Evolutionary conservation across 1,284 basidiomycete genomes (phyloP).

Genomic region (Trametes pubescens): DNA sequence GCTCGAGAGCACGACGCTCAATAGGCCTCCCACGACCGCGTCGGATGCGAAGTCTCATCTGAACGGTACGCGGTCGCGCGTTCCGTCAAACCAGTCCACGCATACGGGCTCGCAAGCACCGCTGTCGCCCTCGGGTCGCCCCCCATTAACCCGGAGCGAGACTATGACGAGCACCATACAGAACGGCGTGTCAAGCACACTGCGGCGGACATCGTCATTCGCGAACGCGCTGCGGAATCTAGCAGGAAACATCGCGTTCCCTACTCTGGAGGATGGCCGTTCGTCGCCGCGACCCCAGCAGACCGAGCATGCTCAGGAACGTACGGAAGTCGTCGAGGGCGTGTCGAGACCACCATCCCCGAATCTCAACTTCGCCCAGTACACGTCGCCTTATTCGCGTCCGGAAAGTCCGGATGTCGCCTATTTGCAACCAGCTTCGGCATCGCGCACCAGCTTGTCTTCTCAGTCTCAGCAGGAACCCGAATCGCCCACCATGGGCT

Average conservation of each 20-base stretch:
- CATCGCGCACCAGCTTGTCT: slow-evolving; percentile 38
- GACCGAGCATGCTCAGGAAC: slow-evolving; percentile 23
- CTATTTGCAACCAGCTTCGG: slow-evolving; percentile 37
- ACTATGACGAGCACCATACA: slow-evolving; percentile 68
- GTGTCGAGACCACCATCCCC: slow-evolving; percentile 78
- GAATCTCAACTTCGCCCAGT: slow-evolving; percentile 77
- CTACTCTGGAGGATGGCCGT: slow-evolving; percentile 62
- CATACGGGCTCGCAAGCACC: slow-evolving; percentile 48
- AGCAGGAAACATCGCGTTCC: slow-evolving; percentile 76
- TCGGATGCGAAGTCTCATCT: slow-evolving; percentile 28
- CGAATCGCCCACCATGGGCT: slow-evolving; percentile 52
- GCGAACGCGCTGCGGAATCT: slow-evolving; percentile 84
- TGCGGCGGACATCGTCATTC: slow-evolving; percentile 86
- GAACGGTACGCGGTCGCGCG: slow-evolving; percentile 54
- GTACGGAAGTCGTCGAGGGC: slow-evolving; percentile 47
- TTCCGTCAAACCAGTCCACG: slow-evolving; percentile 59
- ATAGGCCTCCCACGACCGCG: slow-evolving; percentile 52
- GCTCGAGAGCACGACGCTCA: slow-evolving; percentile 71
- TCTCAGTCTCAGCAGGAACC: slow-evolving; percentile 27
- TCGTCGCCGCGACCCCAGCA: slow-evolving; percentile 51
- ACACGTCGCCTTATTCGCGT: slow-evolving; percentile 76
- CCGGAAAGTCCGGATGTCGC: slow-evolving; percentile 51
- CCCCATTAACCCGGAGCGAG: slow-evolving; percentile 62
- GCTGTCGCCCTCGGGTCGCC: slow-evolving; percentile 52
- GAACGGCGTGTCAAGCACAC: slow-evolving; percentile 65